These are phyloP conservation scores for Oenanthe javanica DNA, from an alignment of 140 eudicot species.

Conservation along the genomic window DNA sequence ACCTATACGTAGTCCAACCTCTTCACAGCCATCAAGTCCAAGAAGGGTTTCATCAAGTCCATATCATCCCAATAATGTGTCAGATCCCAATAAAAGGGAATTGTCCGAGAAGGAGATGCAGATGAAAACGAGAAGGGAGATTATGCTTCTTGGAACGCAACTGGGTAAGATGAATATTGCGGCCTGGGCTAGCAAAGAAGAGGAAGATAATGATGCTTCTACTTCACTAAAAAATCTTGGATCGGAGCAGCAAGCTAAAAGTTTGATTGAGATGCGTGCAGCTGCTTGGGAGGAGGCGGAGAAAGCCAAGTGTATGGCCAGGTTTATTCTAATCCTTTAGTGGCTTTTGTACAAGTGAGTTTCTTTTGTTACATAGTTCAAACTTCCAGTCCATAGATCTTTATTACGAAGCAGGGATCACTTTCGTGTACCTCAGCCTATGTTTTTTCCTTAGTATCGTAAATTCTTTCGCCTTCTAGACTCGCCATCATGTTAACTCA, in stretches of 20 bases:
- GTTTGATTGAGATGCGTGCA: constrained; percentile 52
- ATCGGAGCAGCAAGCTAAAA: constrained; percentile 24
- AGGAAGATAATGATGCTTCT: constrained; percentile 40
- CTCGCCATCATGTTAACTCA: not conserved
- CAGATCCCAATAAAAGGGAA: constrained; percentile 25
- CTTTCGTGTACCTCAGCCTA: constrained; percentile 46
- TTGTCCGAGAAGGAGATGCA: constrained; percentile 54
- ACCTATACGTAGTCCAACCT: constrained; percentile 51
- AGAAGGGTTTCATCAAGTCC: constrained; percentile 25
- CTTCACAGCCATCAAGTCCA: constrained; percentile 59
- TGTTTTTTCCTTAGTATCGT: constrained; percentile 9
- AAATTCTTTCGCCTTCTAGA: constrained; percentile 5
- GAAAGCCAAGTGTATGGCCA: constrained; percentile 69
- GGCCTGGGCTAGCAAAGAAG: constrained; percentile 65
- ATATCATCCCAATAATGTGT: constrained; percentile 7
- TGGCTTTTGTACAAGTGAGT: not conserved
- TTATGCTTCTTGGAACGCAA: constrained; percentile 51
- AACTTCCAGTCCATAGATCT: not conserved
- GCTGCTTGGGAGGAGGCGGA: constrained; percentile 84
- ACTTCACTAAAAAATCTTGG: constrained; percentile 24
- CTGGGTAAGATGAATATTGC: constrained; percentile 69
- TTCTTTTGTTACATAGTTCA: not conserved
- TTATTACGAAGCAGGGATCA: constrained; percentile 28
- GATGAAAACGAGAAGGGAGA: constrained; percentile 56
- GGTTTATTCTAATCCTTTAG: no score